Conservation (phyloP, 495 filamentous ascomycete genomes). For the Trichoderma erinaceum region DNA sequence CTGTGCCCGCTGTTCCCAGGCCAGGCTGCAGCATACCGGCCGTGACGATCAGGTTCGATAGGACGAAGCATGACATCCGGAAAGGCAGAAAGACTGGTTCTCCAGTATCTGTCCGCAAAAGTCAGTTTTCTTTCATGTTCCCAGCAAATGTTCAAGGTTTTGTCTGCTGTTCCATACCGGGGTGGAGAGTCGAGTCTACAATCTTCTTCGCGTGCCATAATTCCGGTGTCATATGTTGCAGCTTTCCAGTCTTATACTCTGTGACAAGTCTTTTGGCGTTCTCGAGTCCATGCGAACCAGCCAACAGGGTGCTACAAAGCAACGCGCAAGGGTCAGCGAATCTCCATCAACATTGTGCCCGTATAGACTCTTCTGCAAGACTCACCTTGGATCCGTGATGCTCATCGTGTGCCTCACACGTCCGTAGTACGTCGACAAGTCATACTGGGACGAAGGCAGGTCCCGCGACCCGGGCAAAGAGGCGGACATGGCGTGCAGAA, state of each 20-base stretch:
- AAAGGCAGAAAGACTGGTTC: constrained; percentile 89
- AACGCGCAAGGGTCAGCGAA: constrained; percentile 16
- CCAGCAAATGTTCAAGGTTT: neutral
- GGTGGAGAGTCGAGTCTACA: constrained; percentile 91
- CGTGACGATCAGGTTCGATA: constrained; percentile 93
- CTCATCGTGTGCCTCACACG: constrained; percentile 85
- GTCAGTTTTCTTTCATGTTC: constrained; percentile 15
- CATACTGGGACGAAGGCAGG: constrained; percentile 83
- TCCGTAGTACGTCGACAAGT: constrained; percentile 90
- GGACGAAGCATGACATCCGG: constrained; percentile 91
- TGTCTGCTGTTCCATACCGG: constrained; percentile 49
- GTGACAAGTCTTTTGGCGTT: constrained; percentile 71
- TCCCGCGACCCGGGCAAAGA: constrained; percentile 83
- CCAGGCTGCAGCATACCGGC: constrained; percentile 94
- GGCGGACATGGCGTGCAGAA: constrained; percentile 65
- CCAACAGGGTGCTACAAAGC: constrained; percentile 63
- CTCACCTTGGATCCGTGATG: constrained; percentile 93
- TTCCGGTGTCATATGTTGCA: constrained; percentile 76
- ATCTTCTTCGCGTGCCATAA: constrained; percentile 95
- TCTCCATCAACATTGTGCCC: neutral
- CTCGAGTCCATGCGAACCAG: constrained; percentile 69
- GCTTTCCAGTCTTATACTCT: constrained; percentile 73
- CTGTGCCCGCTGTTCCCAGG: constrained; percentile 71
- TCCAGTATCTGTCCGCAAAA: constrained; percentile 65
- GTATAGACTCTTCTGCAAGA: constrained; percentile 19